A percentile compares a stretch with the other conserved stretches of the same genome.
phyloP scores from a whole-genome alignment of 148 eudicot species.

The Euryodendron excelsum region DNA sequence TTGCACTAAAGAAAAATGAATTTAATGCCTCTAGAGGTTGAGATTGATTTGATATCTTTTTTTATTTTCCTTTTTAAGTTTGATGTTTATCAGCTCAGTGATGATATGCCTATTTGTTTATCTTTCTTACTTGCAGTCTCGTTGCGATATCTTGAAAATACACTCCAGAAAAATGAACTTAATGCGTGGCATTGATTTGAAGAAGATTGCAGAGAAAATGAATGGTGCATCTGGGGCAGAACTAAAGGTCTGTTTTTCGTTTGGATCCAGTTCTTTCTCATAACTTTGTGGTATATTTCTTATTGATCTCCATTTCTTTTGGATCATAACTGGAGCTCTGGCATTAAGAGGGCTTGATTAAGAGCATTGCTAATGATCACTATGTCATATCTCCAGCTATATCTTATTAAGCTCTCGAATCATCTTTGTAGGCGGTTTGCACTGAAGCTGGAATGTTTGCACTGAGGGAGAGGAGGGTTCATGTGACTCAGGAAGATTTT shows the following conservation, averaged over 20 bases:
- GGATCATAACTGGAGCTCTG: neutral
- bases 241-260: constrained; percentile 46
- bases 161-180: constrained; percentile 72
- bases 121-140: constrained; percentile 39
- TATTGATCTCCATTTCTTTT: neutral
- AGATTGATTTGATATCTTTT: neutral
- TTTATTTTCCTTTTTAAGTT: neutral
- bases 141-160: constrained; percentile 62
- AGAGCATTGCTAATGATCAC: no score
- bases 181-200: constrained; percentile 64
- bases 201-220: constrained; percentile 68
- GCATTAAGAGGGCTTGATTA: neutral
- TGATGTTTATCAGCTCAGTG: neutral
- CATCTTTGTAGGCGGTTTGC: constrained; percentile 2
- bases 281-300: constrained; percentile 32
- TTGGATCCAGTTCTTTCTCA: neutral
- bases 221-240: constrained; percentile 78
- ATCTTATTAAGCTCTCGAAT: no score
- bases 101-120: neutral
- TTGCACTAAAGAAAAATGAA: neutral
- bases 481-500: constrained; percentile 49
- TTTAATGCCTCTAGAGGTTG: neutral
- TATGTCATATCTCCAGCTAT: constrained; percentile 8
- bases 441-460: constrained; percentile 57
- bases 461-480: constrained; percentile 47